phyloP scores from a whole-genome alignment of 768 basidiomycete genomes.

The Suillus discolor region DNA sequence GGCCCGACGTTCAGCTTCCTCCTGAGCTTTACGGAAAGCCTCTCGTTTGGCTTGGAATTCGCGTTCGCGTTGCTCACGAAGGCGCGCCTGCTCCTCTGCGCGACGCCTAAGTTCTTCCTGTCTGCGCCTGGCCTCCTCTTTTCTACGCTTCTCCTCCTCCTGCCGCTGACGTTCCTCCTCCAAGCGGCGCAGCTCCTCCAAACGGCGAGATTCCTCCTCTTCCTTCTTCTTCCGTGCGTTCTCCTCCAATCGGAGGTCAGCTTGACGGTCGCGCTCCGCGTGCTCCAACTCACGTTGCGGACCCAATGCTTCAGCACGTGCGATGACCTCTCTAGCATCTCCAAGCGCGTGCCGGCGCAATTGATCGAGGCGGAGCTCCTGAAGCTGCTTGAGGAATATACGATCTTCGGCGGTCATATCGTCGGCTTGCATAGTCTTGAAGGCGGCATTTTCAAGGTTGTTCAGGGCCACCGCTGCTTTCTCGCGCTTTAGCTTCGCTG shows the following conservation, averaged over 20 bases:
- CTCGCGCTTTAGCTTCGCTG: conserved; percentile 6
- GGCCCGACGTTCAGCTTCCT: conserved; percentile 23
- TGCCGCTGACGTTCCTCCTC: conserved; percentile 13
- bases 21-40: conserved; percentile 11
- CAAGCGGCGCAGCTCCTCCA: conserved; percentile 18
- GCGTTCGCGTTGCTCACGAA: conserved; percentile 26
- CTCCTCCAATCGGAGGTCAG: conserved; percentile 17
- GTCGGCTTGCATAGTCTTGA: conserved; percentile 18
- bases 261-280: conserved; percentile 22
- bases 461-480: conserved; percentile 1
- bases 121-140: conserved; percentile 7
- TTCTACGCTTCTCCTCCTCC: conserved; percentile 20
- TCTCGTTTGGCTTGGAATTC: conserved; percentile 19
- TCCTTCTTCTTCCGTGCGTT: conserved; percentile 13
- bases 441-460: conserved; percentile 6
- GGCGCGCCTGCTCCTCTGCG: conserved; percentile 20
- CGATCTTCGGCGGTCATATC: conserved; percentile 22
- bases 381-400: conserved; percentile 29
- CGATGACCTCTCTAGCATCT: conserved; percentile 21
- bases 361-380: conserved; percentile 19
- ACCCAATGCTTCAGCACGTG: conserved; percentile 23
- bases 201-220: conserved; percentile 22
- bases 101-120: conserved; percentile 20
- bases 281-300: conserved; percentile 20
- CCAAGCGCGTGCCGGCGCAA: conserved; percentile 18